Evolutionary conservation across 495 filamentous ascomycete species (phyloP).

Genomic region (Umbilicaria muhlenbergii): DNA sequence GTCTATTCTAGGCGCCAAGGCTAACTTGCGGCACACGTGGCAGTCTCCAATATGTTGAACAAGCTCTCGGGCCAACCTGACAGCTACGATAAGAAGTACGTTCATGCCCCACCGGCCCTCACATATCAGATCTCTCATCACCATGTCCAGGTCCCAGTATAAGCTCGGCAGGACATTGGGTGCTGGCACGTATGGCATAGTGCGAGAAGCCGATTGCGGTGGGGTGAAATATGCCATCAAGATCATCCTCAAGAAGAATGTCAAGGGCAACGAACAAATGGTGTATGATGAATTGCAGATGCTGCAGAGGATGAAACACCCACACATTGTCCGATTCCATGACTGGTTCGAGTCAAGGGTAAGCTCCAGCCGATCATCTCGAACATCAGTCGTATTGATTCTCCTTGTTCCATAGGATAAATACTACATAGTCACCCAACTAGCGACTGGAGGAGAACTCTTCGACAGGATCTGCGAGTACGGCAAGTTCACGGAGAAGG

Average conservation of each 20-base stretch:
- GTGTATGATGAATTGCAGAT: conserved; percentile 94
- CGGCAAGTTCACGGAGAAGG: conserved; percentile 97
- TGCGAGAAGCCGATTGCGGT: conserved; percentile 73
- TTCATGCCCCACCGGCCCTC: neutral
- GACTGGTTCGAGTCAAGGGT: conserved; percentile 98
- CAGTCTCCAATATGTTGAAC: conserved; percentile 87
- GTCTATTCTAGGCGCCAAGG: conserved; percentile 7
- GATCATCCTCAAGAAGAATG: conserved; percentile 99
- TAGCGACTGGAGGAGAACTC: conserved; percentile 90
- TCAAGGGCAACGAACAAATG: conserved; percentile 96
- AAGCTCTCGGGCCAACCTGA: conserved; percentile 96
- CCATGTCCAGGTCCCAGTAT: conserved; percentile 53
- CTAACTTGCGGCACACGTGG: conserved; percentile 2
- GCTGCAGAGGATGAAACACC: conserved; percentile 78
- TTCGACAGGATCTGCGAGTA: conserved; percentile 98
- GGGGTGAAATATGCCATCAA: conserved; percentile 89
- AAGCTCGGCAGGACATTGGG: conserved; percentile 85
- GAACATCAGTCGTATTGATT: neutral
- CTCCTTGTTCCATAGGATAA: conserved; percentile 55
- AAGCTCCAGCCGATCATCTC: neutral
- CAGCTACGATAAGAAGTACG: conserved; percentile 95
- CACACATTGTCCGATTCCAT: conserved; percentile 92
- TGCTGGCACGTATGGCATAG: conserved; percentile 96
- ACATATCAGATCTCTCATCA: neutral
- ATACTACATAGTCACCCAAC: conserved; percentile 97